Base-by-base conservation (phyloP, 2,329 filamentous ascomycete species). In the Hypoxylon sp. region DNA sequence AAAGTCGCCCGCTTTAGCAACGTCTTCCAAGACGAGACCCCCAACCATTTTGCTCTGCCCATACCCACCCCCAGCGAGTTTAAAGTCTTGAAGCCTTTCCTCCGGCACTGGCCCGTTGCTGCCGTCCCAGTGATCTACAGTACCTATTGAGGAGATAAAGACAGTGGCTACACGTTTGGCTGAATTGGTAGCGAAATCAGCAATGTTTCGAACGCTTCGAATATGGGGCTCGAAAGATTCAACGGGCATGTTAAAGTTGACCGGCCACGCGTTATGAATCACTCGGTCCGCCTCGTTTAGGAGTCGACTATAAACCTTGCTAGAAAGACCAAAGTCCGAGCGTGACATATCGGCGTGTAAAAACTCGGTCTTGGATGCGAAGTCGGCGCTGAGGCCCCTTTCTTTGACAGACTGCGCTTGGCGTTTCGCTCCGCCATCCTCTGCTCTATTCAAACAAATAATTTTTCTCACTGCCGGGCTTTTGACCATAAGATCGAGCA, bases 211-310 rank as follows among this genome's bases (percentile, higher is more conserved):
- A 57, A 89, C 81, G 2, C 84, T 82, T 2, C 81, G 79, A 44
- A 89, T 82, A 68, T 87, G 83, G 0, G 82, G 79, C 71, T 85
- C 83, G 61, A 88, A 89, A 0, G 82, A 85, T 25, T 81, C 77
- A 6, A 87, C 66, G 0, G 81, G 76, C 17, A 86, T 81, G 73
- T 85, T 87, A 73, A 84, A 86, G 75, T 86, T 86, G 76, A 89
- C 87, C 0, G 83, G 84, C 83, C 85, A 88, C 6, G 85, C 85
- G 69, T 85, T 88, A 76, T 89, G 86, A 60, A 86, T 83, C 17
- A 88, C 77, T 13, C 81, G 80, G 58, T 86, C 84, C 0, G 80
- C 80, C 1, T 82, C 77, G 6, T 74, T 54, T 3, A 82, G 75
- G 0, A 86, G 73, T 1, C 79, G 73, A 44, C 78, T 46, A 75